These are phyloP conservation scores for Suhomyces maxii DNA, from an alignment of 1,139 yeast species.

Conservation along the genomic window DNA sequence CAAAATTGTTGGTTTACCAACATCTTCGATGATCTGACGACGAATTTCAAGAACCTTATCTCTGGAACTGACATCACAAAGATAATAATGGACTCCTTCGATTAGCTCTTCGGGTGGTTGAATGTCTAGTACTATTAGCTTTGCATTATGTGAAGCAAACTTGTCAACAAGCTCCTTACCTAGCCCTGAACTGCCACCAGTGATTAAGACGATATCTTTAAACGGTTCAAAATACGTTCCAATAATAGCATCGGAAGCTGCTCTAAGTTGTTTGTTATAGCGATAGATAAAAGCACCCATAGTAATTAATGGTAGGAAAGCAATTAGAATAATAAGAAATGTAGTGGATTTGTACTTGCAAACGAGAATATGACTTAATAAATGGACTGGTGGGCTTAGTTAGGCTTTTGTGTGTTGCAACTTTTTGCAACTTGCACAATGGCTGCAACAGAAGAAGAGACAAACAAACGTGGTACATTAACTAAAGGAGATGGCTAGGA, in stretches of 20 bases:
- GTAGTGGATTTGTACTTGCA: not conserved
- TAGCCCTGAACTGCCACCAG: constrained; percentile 81
- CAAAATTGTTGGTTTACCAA: constrained; percentile 65
- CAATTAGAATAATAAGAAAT: not conserved
- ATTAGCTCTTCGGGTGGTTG: constrained; percentile 46
- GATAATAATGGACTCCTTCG: constrained; percentile 51
- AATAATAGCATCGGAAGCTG: constrained; percentile 36
- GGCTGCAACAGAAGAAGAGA: too few species aligned
- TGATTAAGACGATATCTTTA: constrained; percentile 65
- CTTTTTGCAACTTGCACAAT: not conserved
- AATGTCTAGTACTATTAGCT: constrained; percentile 67
- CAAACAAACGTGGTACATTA: too few species aligned
- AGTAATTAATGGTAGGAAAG: not conserved
- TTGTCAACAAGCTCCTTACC: constrained; percentile 61
- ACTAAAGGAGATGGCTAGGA: too few species aligned
- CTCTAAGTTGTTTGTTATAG: constrained; percentile 31
- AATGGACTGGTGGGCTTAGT: not conserved
- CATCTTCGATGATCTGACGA: constrained; percentile 37
- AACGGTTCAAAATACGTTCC: constrained; percentile 54
- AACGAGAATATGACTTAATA: too few species aligned
- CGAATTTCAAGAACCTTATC: constrained; percentile 36
- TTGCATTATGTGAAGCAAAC: constrained; percentile 43
- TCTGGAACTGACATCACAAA: constrained; percentile 67
- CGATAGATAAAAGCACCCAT: constrained; percentile 12
- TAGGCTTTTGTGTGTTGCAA: not conserved